Evolutionary conservation across 2,329 filamentous ascomycete genomes (phyloP).

Genomic region (Chrysosphaeria jannelii): DNA sequence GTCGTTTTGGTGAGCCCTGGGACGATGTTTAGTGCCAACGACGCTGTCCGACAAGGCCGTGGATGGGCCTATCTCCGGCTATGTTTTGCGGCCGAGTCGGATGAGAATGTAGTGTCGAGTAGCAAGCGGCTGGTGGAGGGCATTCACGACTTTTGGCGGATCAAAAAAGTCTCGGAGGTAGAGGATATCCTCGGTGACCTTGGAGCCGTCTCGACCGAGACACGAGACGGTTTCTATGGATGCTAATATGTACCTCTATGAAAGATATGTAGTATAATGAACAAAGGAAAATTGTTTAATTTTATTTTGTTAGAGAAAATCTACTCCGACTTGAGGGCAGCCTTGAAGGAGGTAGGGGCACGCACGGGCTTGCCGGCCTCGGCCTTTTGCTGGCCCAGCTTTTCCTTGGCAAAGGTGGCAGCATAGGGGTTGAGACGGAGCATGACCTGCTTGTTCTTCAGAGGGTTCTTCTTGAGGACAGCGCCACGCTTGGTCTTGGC

Average conservation of each 20-base stretch:
- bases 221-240: not conserved
- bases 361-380: constrained; percentile 6
- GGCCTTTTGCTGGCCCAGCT: constrained; percentile 39
- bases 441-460: constrained; percentile 94
- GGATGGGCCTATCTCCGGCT: constrained; percentile 48
- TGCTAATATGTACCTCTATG: constrained; percentile 1
- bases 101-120: constrained; percentile 31
- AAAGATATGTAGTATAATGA: too few species aligned
- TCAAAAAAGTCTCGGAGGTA: constrained; percentile 34
- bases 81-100: constrained; percentile 64
- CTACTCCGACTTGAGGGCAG: constrained; percentile 6
- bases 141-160: constrained; percentile 44
- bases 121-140: constrained; percentile 36
- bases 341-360: constrained; percentile 6
- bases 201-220: constrained; percentile 7
- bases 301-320: too few species aligned
- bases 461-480: constrained; percentile 99
- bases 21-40: constrained; percentile 37
- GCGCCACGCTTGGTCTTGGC: constrained; percentile 64
- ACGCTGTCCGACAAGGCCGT: constrained; percentile 21
- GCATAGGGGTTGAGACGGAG: constrained; percentile 98
- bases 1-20: constrained; percentile 43
- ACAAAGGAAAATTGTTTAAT: not conserved
- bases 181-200: constrained; percentile 31
- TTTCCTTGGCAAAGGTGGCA: constrained; percentile 61